These are phyloP conservation scores for Antrodiella citrinella DNA, from an alignment of 768 basidiomycete species.

Conservation along the genomic window DNA sequence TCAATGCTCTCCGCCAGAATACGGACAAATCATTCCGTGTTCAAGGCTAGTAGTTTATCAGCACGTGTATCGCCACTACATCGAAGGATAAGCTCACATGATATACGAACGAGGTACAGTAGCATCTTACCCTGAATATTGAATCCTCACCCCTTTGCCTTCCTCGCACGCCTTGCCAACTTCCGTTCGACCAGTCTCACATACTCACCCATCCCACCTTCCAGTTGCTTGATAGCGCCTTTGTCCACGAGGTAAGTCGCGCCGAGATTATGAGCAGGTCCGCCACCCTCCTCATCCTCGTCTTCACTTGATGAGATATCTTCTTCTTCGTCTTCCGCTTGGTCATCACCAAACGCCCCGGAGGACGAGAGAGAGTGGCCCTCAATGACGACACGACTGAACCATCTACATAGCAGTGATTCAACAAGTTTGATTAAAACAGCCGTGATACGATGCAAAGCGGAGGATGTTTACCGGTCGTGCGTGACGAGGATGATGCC, in stretches of 20 bases:
- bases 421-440: neutral
- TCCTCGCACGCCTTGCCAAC: slow-evolving; percentile 2
- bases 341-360: slow-evolving; percentile 4
- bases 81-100: too few relatives aligned
- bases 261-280: neutral
- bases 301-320: neutral
- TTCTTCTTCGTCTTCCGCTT: neutral
- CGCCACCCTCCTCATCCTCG: neutral
- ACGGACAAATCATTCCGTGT: too few relatives aligned
- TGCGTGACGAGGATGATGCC: slow-evolving; percentile 8
- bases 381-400: slow-evolving; percentile 8
- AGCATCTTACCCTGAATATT: too few relatives aligned
- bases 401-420: slow-evolving; percentile 3
- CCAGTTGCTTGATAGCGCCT: slow-evolving; percentile 5
- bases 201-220: slow-evolving; percentile 7
- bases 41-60: too few relatives aligned
- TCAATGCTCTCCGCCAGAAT: too few relatives aligned
- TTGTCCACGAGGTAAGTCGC: slow-evolving; percentile 4
- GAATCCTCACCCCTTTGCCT: neutral
- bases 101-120: too few relatives aligned
- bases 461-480: slow-evolving; percentile 8
- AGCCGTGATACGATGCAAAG: too few relatives aligned
- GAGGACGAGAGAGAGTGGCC: slow-evolving; percentile 6
- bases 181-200: slow-evolving; percentile 5
- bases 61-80: too few relatives aligned